These are phyloP conservation scores for Pleodorina starrii DNA, from an alignment of 139 green algal genomes.

Conservation along the genomic window DNA sequence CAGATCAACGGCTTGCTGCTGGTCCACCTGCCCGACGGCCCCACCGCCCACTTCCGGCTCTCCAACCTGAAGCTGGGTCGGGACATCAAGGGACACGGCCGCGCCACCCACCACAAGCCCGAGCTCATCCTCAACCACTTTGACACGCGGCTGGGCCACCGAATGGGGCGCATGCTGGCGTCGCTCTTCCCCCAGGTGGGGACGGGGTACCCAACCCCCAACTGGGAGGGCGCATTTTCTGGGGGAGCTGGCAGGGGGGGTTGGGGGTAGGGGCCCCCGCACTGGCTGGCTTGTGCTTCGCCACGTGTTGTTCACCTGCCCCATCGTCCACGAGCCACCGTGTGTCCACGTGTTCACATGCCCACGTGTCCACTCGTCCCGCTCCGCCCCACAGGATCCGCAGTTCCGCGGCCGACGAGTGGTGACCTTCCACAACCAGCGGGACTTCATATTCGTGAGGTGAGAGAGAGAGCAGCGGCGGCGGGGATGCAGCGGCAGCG, in stretches of 20 bases:
- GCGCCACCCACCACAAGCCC: slow-evolving; percentile 84
- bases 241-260: too few species aligned
- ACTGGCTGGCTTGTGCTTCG: too few species aligned
- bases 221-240: too few species aligned
- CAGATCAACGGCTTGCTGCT: slow-evolving; percentile 89
- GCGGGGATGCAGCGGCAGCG: not conserved
- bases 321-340: too few species aligned
- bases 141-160: slow-evolving; percentile 87
- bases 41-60: slow-evolving; percentile 90
- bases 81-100: slow-evolving; percentile 92
- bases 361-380: too few species aligned
- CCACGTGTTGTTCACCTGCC: too few species aligned
- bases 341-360: too few species aligned
- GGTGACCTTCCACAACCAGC: slow-evolving; percentile 99
- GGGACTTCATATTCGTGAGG: slow-evolving; percentile 98
- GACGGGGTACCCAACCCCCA: too few species aligned
- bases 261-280: too few species aligned
- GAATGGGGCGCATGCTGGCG: slow-evolving; percentile 92
- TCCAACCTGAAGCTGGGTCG: slow-evolving; percentile 83
- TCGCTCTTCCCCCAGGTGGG: slow-evolving; percentile 89
- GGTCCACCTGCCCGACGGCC: slow-evolving; percentile 92
- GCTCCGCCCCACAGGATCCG: slow-evolving; percentile 73
- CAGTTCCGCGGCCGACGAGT: slow-evolving; percentile 91
- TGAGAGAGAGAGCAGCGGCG: slow-evolving; percentile 29
- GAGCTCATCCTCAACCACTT: slow-evolving; percentile 98